Evolutionary conservation across 2,329 filamentous ascomycete genomes (phyloP).

Genomic region (Cadophora luteo-olivacea): DNA sequence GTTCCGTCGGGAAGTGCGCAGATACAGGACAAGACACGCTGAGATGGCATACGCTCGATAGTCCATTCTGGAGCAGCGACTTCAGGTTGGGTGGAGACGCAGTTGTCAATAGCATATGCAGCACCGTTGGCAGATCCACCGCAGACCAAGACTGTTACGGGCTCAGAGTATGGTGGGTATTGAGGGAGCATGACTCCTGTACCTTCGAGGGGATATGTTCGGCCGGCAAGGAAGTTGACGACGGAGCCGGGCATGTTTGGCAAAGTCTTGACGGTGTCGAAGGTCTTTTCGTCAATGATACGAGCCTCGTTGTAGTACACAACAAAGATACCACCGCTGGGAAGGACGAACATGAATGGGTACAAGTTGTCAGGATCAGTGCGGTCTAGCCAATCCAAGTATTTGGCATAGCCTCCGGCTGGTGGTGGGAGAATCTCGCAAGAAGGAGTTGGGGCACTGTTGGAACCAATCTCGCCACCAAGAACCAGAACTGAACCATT

Average conservation of each 20-base stretch:
- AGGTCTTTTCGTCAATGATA: constrained; percentile 64
- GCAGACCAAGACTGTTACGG: constrained; percentile 66
- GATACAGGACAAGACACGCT: constrained; percentile 68
- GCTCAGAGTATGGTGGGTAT: constrained; percentile 64
- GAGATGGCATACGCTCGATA: constrained; percentile 71
- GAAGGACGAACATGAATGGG: constrained; percentile 67
- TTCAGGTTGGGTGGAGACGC: constrained; percentile 67
- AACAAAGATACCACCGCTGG: constrained; percentile 67
- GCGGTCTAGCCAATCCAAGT: constrained; percentile 65
- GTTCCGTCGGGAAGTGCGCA: constrained; percentile 69
- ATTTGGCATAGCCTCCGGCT: constrained; percentile 49
- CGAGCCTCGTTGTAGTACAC: constrained; percentile 72
- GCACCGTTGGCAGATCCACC: constrained; percentile 65
- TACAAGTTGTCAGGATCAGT: constrained; percentile 74
- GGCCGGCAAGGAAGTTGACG: constrained; percentile 63
- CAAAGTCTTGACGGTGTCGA: constrained; percentile 61
- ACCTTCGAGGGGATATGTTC: constrained; percentile 72
- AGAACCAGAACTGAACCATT: constrained; percentile 71
- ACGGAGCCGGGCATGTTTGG: constrained; percentile 69
- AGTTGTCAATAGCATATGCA: constrained; percentile 68
- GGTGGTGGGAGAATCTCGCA: constrained; percentile 65
- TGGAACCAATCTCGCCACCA: constrained; percentile 67
- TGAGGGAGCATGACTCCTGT: constrained; percentile 68
- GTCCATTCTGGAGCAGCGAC: constrained; percentile 61
- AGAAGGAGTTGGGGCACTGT: constrained; percentile 64